Base-by-base conservation (phyloP, 2,329 filamentous ascomycete species). In the Plectosphaerella plurivora region DNA sequence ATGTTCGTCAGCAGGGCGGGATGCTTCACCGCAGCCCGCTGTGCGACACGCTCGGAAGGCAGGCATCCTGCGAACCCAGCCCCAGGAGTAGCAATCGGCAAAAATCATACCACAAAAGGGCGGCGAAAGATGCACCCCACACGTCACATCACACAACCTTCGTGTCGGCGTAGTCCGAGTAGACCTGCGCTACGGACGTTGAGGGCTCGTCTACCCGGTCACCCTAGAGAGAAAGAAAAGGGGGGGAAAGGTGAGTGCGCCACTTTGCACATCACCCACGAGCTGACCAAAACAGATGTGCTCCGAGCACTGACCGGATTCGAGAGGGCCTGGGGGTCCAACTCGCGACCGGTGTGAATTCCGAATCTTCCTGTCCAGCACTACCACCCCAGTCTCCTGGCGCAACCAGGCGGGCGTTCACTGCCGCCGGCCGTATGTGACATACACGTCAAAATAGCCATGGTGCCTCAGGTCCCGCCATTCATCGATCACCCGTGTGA, bases 401-500 rank as follows among this genome's bases (percentile, higher is more conserved):
- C 28, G 28, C 28, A 33, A 22, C n/a, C 10, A 18, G 16, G 12
- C 24, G 55, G 55, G 22, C 53, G 8, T 8, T 33, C 28, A 33
- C 28, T 33, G 28, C 28, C 28, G 28, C 41, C 51, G 55, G 11
- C 56, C 56, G 51, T 58, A 58, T 47, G 55, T 58, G 37, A 58
- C 57, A 47, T 56, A 57, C 28, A 59, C 51, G 46, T 56, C 50
- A 25, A 56, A 58, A 50, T 58, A 61, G 5, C 52, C 51, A 49
- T 61, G 59, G 12, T 53, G 51, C 22, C 51, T 54, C 14, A 51
- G 24, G 22, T 56, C 55, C 37, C 52, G 51, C 47, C 54, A 56
- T 39, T 61, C 58, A 12, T 36, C 50, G 9, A 51, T 51, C 4
- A 57, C 60, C 11, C 39, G 51, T 8, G 54, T 54, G 22, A 60